phyloP scores from a whole-genome alignment of 2,329 filamentous ascomycete species.

The Plenodomus biglobosus region DNA sequence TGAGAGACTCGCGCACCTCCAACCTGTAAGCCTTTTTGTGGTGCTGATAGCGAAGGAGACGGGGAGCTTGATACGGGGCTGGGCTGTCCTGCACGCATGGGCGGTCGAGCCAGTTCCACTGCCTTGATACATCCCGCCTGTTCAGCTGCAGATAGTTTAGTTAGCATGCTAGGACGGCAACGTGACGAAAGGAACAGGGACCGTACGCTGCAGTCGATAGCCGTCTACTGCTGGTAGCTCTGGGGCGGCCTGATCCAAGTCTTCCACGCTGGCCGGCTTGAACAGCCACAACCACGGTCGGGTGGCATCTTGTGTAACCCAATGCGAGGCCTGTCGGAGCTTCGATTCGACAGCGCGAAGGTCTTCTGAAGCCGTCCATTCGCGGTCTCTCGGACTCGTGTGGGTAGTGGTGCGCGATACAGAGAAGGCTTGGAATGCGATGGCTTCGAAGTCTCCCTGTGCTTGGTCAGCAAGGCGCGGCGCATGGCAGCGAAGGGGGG shows the following conservation, averaged over 20 bases:
- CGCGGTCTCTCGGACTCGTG: conserved; percentile 12
- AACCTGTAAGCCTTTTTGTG: conserved; percentile 22
- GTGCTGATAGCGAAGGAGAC: conserved; percentile 20
- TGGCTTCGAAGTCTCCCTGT: conserved; percentile 42
- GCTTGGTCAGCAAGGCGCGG: conserved; percentile 13
- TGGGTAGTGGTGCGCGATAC: conserved; percentile 25
- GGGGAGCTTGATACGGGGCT: conserved; percentile 13
- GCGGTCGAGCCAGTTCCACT: conserved; percentile 36
- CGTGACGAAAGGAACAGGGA: no score
- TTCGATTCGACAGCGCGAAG: conserved; percentile 35
- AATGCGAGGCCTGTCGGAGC: conserved; percentile 28
- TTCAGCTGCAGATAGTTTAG: conserved; percentile 30
- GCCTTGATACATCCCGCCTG: conserved; percentile 38
- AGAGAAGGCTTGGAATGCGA: conserved; percentile 43
- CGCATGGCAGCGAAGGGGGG: background rate
- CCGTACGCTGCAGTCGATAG: conserved; percentile 36
- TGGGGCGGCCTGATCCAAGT: conserved; percentile 20
- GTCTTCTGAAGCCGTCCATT: conserved; percentile 28
- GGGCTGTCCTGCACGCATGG: conserved; percentile 25
- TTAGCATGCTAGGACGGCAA: conserved; percentile 18
- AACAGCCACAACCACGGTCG: conserved; percentile 42
- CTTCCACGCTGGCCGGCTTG: conserved; percentile 28
- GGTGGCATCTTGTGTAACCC: conserved; percentile 36
- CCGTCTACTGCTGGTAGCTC: conserved; percentile 33
- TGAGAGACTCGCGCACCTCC: conserved; percentile 22